phyloP scores from a whole-genome alignment of 2,329 filamentous ascomycete species.

The Pestalotiopsis fici region DNA sequence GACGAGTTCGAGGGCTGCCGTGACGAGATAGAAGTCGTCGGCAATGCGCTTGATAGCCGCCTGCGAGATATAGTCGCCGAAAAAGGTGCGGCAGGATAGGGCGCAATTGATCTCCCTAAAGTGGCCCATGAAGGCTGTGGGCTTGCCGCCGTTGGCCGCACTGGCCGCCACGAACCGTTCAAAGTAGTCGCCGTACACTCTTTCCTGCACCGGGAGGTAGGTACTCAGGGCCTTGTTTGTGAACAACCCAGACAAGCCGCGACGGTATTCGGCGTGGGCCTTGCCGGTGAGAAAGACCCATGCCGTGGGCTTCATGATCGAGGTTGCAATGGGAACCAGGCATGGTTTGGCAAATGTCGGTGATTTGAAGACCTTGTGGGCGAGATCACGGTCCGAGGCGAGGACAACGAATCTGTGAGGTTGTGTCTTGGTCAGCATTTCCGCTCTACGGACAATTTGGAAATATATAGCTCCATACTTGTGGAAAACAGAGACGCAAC shows the following conservation, averaged over 20 bases:
- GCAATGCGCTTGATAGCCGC: conserved; percentile 73
- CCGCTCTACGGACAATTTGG: neutral
- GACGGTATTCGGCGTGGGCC: conserved; percentile 75
- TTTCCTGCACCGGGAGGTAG: conserved; percentile 74
- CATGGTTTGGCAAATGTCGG: conserved; percentile 75
- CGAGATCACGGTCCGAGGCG: conserved; percentile 74
- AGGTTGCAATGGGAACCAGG: conserved; percentile 74
- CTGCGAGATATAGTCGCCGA: conserved; percentile 76
- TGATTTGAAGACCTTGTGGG: conserved; percentile 82
- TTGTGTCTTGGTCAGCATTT: neutral
- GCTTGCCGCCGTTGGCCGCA: conserved; percentile 49
- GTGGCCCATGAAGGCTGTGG: conserved; percentile 67
- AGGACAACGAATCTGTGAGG: conserved; percentile 72
- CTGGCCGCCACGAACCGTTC: conserved; percentile 66
- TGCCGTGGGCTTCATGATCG: conserved; percentile 70
- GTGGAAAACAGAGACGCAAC: conserved; percentile 83
- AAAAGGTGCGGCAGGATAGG: conserved; percentile 76
- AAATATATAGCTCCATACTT: conserved; percentile 54
- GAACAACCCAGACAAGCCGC: conserved; percentile 74
- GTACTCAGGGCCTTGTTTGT: conserved; percentile 69
- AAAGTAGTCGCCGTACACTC: conserved; percentile 73
- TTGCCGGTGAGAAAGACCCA: conserved; percentile 82
- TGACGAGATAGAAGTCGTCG: conserved; percentile 78
- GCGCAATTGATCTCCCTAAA: conserved; percentile 81
- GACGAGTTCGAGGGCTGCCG: conserved; percentile 76